Evolutionary conservation across 345 rosid genomes (phyloP), one percentile per base, ranked within the genome.

Genomic region (Eucalyptus virginea): DNA sequence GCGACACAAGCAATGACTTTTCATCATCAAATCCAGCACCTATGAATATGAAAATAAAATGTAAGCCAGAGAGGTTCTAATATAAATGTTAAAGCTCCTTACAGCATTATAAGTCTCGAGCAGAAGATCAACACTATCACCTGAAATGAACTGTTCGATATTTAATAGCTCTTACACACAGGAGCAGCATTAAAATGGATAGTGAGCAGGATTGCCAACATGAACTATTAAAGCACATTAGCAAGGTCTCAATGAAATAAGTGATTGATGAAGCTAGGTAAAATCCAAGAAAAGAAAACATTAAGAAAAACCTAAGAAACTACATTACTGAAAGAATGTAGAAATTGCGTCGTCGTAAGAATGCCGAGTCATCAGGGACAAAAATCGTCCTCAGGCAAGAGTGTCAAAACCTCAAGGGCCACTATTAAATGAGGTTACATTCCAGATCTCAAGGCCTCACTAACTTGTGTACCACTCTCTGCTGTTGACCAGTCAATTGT

Each of bases 11-110:
- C 45, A 96, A 92, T 45, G 99, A 93, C 93, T 96, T 96, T 91
- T 97, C 99, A 92, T 97, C 99, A 93, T 96, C 99, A 93, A 97
- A 96, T 52, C 98, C 99, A 91, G 97, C 96, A 93, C 99, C 99
- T 97, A 48, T 28, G 40, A 65, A 56, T 34, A n/a, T 81, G 15
- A 30, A 34, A 89, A 89, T 50, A 72, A 51, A 50, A 49, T 32
- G 65, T 88, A 51, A 89, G 52, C 30, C 26, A 42, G 86, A n/a
- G 56, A 88, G 13, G 24, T 62, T 62, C 24, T 49, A 62, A 28
- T 87, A 67, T 42, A 26, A 54, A 30, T 47, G 9, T 42, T 47
- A 85, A 85, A 85, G 50, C 30, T 24, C 62, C 62, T 9, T 24
- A 24, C 16, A 30, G 8, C 67, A 60, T 60, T 60, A 60, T 26